These are phyloP conservation scores for Backusella morwellensis DNA, from an alignment of 192 early-diverging fungal species.

Conservation along the genomic window DNA sequence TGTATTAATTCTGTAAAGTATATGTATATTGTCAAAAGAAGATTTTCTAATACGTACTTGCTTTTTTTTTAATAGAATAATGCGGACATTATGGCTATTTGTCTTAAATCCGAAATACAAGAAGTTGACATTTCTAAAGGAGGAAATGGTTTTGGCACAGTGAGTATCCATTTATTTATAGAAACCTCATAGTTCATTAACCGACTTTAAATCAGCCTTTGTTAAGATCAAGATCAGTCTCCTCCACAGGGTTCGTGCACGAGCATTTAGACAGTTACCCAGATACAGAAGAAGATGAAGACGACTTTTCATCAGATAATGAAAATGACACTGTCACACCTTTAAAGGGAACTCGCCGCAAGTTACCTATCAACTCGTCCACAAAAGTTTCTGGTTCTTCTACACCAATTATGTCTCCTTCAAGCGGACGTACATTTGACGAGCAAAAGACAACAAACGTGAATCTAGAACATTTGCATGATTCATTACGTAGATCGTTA, in stretches of 20 bases:
- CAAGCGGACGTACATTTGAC: slow-evolving; percentile 29
- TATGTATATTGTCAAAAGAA: neutral
- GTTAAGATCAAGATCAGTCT: slow-evolving; percentile 24
- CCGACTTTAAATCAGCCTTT: slow-evolving; percentile 12
- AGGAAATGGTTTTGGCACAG: slow-evolving; percentile 33
- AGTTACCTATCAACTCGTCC: neutral
- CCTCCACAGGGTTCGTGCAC: slow-evolving; percentile 13
- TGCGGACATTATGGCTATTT: slow-evolving; percentile 60
- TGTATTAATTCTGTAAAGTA: slow-evolving; percentile 49
- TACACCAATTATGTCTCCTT: slow-evolving; percentile 7
- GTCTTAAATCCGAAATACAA: slow-evolving; percentile 58
- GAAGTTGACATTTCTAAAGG: slow-evolving; percentile 68
- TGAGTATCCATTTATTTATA: slow-evolving; percentile 22
- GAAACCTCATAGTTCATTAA: neutral
- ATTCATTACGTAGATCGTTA: slow-evolving; percentile 47
- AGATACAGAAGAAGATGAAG: slow-evolving; percentile 33
- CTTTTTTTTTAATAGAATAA: slow-evolving; percentile 39
- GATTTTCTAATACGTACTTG: neutral
- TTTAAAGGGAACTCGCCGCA: neutral
- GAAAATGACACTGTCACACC: neutral
- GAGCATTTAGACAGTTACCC: slow-evolving; percentile 19
- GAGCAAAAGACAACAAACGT: slow-evolving; percentile 20
- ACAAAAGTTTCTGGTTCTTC: neutral
- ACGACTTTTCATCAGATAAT: slow-evolving; percentile 12
- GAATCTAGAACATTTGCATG: slow-evolving; percentile 62